A percentile compares a stretch with the other conserved stretches of the same genome.
These are phyloP conservation scores for Mycena kentingensis DNA, from an alignment of 768 basidiomycete genomes.

Conservation along the genomic window DNA sequence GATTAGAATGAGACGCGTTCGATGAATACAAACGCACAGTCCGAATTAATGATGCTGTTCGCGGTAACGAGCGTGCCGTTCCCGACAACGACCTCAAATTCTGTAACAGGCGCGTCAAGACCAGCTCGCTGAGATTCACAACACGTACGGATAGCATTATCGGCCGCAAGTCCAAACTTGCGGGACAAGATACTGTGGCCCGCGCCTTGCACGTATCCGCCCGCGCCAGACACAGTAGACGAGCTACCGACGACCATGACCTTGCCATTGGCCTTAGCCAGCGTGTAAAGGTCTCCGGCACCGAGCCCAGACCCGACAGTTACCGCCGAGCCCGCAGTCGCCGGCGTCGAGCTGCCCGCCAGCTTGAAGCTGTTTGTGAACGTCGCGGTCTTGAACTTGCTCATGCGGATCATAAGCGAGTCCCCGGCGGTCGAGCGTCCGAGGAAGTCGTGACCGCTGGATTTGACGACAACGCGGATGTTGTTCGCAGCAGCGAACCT, in stretches of 20 bases:
- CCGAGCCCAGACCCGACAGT: constrained; percentile 33
- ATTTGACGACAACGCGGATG: constrained; percentile 35
- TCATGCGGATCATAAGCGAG: constrained; percentile 35
- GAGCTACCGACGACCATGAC: constrained; percentile 31
- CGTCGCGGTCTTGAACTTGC: constrained; percentile 27
- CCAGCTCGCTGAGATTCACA: background rate
- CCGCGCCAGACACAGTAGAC: constrained; percentile 31
- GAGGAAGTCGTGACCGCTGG: constrained; percentile 37
- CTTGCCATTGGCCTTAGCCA: constrained; percentile 25
- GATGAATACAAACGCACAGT: constrained; percentile 3
- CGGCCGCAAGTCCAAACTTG: constrained; percentile 28
- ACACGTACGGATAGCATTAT: constrained; percentile 24
- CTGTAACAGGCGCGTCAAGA: background rate
- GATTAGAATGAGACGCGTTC: background rate
- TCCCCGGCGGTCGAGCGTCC: constrained; percentile 37
- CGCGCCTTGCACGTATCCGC: constrained; percentile 38
- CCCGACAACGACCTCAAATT: constrained; percentile 7
- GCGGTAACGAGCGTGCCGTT: constrained; percentile 4
- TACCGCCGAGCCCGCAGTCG: constrained; percentile 30
- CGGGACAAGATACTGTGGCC: constrained; percentile 34
- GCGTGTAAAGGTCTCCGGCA: constrained; percentile 24
- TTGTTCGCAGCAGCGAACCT: constrained; percentile 31
- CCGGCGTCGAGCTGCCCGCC: constrained; percentile 15
- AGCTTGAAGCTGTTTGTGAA: constrained; percentile 25
- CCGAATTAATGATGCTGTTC: constrained; percentile 4